Evolutionary conservation across 2,329 filamentous ascomycete species (phyloP), one percentile per base, ranked within the genome.

Genomic region (Bertia moriformis): DNA sequence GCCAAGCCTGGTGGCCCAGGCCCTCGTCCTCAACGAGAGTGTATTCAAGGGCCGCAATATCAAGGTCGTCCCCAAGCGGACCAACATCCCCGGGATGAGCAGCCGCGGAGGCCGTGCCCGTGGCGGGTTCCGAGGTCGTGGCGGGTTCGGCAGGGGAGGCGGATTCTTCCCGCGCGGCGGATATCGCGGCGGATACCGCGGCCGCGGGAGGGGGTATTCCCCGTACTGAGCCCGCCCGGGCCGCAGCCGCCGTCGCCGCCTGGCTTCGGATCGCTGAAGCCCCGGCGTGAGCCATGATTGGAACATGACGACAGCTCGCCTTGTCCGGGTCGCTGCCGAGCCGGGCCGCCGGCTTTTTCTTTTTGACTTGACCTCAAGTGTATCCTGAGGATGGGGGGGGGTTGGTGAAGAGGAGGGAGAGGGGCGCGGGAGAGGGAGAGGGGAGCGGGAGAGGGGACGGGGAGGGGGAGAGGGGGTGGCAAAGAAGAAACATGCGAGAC

Each of bases 31-130:
- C 42, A 96, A 98, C 59, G 91, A 96, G 63, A 95, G 87, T 59
- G 71, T 93, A 42, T 94, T 98, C 65, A 87, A 91, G 53, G 88
- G 86, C 45, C 78, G 91, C 52, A 93, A 91, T 59, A 76, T 98
- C 58, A 98, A 98, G 76, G 91, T 96, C 55, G 65, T 65, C 4
- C 89, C 91, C 22, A 98, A 98, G 68, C 83, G 91, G 44, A 98
- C 91, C 49, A 98, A 98, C 57, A 68, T 98, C 39, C 91, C 91
- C 1, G 91, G 91, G 43, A 89, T 98, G 86, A 82, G 74, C 49
- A 86, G 87, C 19, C 69, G 84, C 39, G 77, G 78, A 24, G 68
- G 71, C 18, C 59, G 66, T 27, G 60, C 62, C 40, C 59, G 66
- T 27, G 60, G 62, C 40, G 63, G 62, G 48, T 60, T 67, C 13